phyloP scores from a whole-genome alignment of 768 basidiomycete genomes.

The Amyloporia xantha region DNA sequence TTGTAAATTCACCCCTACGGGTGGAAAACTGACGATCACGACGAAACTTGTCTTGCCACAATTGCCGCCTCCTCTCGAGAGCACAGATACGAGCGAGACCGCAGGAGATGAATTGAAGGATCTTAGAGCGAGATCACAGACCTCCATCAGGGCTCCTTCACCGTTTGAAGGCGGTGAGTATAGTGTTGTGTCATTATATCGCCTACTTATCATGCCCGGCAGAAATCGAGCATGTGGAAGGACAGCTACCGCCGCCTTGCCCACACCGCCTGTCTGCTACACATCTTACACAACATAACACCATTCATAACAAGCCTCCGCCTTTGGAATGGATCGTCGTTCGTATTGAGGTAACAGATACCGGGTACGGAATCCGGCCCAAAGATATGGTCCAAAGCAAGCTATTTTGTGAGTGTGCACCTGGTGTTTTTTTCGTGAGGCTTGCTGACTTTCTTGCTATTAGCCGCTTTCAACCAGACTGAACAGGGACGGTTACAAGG shows the following conservation, averaged over 20 bases:
- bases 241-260: not conserved
- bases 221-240: not conserved
- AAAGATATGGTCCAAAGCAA: conserved; percentile 67
- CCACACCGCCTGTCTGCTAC: conserved; percentile 21
- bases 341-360: conserved; percentile 80
- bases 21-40: conserved; percentile 59
- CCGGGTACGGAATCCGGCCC: conserved; percentile 55
- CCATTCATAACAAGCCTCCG: conserved; percentile 32
- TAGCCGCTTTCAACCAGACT: conserved; percentile 74
- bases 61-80: not conserved
- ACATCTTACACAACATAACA: conserved; percentile 45
- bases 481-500: conserved; percentile 69
- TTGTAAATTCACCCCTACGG: conserved; percentile 71
- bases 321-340: conserved; percentile 64
- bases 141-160: no score
- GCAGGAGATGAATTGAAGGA: not conserved
- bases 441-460: not conserved
- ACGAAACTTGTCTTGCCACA: conserved; percentile 49
- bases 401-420: conserved; percentile 51
- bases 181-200: no score
- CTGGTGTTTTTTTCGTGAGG: not conserved
- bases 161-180: no score
- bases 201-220: no score
- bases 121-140: not conserved
- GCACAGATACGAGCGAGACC: conserved; percentile 1